These are phyloP conservation scores for Sugiyamaella marilandica DNA, from an alignment of 805 yeast genomes.

Conservation along the genomic window DNA sequence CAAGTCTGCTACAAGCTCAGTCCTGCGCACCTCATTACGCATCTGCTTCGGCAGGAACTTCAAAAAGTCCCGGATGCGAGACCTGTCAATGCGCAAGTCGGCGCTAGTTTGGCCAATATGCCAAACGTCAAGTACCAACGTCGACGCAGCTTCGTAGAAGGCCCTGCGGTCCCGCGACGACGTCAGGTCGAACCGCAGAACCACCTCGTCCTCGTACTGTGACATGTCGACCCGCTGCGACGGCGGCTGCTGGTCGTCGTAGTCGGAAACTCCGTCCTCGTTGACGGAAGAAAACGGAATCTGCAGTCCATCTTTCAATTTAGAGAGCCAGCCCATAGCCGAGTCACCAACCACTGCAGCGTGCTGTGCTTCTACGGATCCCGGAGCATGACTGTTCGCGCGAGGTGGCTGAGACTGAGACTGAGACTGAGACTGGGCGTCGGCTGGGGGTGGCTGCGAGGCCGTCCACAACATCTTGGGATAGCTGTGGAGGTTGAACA, in stretches of 20 bases:
- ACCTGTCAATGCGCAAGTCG: conserved; percentile 23
- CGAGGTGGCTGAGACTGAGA: conserved; percentile 1
- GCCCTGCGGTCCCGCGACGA: conserved; percentile 17
- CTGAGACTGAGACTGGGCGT: neutral
- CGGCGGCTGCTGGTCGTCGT: neutral
- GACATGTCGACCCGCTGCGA: conserved; percentile 21
- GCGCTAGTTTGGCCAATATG: conserved; percentile 16
- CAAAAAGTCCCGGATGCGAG: conserved; percentile 21
- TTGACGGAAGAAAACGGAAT: conserved; percentile 10
- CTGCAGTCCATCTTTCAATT: conserved; percentile 16
- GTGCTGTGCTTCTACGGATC: conserved; percentile 12
- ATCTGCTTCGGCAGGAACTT: conserved; percentile 22
- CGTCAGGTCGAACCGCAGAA: conserved; percentile 39
- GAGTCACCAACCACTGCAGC: conserved; percentile 4
- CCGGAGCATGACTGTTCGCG: conserved; percentile 15
- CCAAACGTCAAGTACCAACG: conserved; percentile 28
- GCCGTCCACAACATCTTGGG: neutral
- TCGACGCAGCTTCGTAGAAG: conserved; percentile 23
- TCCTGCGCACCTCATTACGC: conserved; percentile 14
- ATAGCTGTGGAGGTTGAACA: conserved; percentile 4
- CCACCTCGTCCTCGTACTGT: conserved; percentile 41
- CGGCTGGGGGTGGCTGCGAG: neutral
- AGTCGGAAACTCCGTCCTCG: neutral
- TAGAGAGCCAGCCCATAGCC: conserved; percentile 1
- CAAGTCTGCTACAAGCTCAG: conserved; percentile 24